A percentile compares a stretch with the other conserved stretches of the same genome.
Conservation (phyloP, 176 grass and related monocot genomes). For the Cymbopogon citratus region DNA sequence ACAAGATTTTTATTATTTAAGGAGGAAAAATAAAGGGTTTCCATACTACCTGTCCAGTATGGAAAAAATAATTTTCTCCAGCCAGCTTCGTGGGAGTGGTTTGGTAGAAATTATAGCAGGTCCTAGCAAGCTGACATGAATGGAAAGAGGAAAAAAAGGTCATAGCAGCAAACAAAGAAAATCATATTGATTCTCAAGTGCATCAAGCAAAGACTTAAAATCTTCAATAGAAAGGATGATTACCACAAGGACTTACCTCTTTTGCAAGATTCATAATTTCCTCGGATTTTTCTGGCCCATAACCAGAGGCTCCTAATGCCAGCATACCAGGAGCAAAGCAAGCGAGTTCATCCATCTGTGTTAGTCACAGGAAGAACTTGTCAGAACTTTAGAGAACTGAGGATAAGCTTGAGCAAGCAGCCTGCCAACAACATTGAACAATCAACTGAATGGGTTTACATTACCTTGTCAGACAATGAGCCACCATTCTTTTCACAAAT, state of each 20-base stretch:
- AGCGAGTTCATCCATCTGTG: constrained; percentile 99
- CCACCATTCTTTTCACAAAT: constrained; percentile 94
- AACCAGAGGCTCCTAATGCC: constrained; percentile 86
- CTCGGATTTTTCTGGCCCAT: constrained; percentile 79
- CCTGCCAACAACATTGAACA: constrained; percentile 11
- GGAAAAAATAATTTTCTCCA: constrained; percentile 92
- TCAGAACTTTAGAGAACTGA: constrained; percentile 20
- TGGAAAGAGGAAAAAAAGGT: background rate
- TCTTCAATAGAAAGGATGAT: constrained; percentile 9
- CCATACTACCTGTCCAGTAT: constrained; percentile 54
- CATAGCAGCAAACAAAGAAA: constrained; percentile 23
- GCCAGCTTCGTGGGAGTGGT: constrained; percentile 92
- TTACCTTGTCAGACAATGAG: constrained; percentile 89
- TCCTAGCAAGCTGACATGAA: constrained; percentile 65
- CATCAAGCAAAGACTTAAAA: background rate
- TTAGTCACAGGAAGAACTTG: constrained; percentile 23
- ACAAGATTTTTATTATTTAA: background rate
- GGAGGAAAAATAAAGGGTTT: constrained; percentile 8
- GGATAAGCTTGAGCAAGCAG: constrained; percentile 27
- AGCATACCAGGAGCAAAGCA: constrained; percentile 99
- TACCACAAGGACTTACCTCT: constrained; percentile 52
- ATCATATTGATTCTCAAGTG: background rate
- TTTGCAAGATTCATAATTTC: constrained; percentile 87
- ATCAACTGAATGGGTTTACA: background rate
- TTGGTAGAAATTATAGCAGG: constrained; percentile 99